A percentile compares a stretch with the other conserved stretches of the same genome.
These are phyloP conservation scores for Botrytis medusae DNA, from an alignment of 2,329 filamentous ascomycete genomes.

Conservation along the genomic window DNA sequence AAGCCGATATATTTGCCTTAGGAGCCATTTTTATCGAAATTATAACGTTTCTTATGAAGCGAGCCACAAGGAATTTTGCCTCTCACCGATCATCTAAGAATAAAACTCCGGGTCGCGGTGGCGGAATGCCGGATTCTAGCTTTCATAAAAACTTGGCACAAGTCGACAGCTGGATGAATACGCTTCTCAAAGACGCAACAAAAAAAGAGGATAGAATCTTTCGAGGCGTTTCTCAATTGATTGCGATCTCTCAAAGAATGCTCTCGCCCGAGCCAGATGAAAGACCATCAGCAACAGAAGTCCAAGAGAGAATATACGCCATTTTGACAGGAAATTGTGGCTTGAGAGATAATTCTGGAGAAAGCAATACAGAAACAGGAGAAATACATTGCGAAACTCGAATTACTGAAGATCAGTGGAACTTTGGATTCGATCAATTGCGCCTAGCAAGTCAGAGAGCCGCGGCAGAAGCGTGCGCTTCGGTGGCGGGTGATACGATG, in stretches of 20 bases:
- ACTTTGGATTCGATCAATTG: slow-evolving; percentile 36
- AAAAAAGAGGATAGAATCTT: slow-evolving; percentile 49
- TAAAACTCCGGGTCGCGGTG: slow-evolving; percentile 51
- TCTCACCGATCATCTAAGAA: slow-evolving; percentile 66
- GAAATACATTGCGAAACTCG: slow-evolving; percentile 35
- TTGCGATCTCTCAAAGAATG: slow-evolving; percentile 56
- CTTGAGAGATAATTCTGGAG: slow-evolving; percentile 20
- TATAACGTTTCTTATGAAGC: slow-evolving; percentile 67
- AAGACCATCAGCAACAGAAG: slow-evolving; percentile 53
- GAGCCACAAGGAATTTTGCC: slow-evolving; percentile 63
- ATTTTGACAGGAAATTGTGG: slow-evolving; percentile 46
- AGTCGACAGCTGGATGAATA: slow-evolving; percentile 66
- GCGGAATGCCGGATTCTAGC: slow-evolving; percentile 63
- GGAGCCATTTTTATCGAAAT: slow-evolving; percentile 73
- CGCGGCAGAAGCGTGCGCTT: slow-evolving; percentile 38
- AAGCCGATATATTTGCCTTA: slow-evolving; percentile 71
- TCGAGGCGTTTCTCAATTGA: slow-evolving; percentile 51
- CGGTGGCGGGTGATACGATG: slow-evolving; percentile 27
- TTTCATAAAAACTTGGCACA: slow-evolving; percentile 71
- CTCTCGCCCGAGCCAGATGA: slow-evolving; percentile 52
- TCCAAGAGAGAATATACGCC: slow-evolving; percentile 53
- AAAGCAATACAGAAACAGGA: background rate
- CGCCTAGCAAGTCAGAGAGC: slow-evolving; percentile 36
- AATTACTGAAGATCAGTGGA: slow-evolving; percentile 27
- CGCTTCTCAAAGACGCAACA: slow-evolving; percentile 58